Evolutionary conservation across 2,329 filamentous ascomycete species (phyloP).

Genomic region (Tolypocladium amazonense): DNA sequence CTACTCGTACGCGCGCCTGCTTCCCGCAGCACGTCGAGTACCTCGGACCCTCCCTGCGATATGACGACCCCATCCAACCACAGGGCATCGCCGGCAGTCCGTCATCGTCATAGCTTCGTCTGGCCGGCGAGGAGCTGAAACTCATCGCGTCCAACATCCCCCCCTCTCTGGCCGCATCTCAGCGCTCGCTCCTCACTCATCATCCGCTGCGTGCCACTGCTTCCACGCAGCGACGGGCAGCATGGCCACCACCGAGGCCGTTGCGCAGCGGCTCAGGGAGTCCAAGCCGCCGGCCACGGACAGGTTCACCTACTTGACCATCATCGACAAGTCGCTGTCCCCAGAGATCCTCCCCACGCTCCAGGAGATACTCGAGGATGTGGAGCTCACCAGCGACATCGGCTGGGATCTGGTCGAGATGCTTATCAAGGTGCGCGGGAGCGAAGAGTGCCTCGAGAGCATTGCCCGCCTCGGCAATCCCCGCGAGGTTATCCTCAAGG

Average conservation of each 20-base stretch:
- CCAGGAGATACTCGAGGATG: slow-evolving; percentile 58
- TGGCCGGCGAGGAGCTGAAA: not conserved
- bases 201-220: not conserved
- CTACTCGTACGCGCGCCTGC: not conserved
- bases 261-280: slow-evolving; percentile 35
- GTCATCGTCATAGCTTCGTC: not conserved
- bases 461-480: slow-evolving; percentile 72
- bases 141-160: not conserved
- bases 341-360: slow-evolving; percentile 56
- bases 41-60: not conserved
- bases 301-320: slow-evolving; percentile 66
- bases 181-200: not conserved
- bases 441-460: slow-evolving; percentile 61
- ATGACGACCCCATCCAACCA: not conserved
- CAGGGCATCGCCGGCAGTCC: not conserved
- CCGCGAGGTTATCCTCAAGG: slow-evolving; percentile 70
- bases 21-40: not conserved
- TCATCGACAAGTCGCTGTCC: slow-evolving; percentile 63
- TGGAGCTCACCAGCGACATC: slow-evolving; percentile 60
- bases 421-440: slow-evolving; percentile 55
- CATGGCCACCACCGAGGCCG: slow-evolving; percentile 26
- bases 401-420: slow-evolving; percentile 78
- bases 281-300: slow-evolving; percentile 46
- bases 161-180: not conserved
- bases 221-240: not conserved